phyloP scores from a whole-genome alignment of 2,329 filamentous ascomycete species.

The Ceratocystis eucalypticola region DNA sequence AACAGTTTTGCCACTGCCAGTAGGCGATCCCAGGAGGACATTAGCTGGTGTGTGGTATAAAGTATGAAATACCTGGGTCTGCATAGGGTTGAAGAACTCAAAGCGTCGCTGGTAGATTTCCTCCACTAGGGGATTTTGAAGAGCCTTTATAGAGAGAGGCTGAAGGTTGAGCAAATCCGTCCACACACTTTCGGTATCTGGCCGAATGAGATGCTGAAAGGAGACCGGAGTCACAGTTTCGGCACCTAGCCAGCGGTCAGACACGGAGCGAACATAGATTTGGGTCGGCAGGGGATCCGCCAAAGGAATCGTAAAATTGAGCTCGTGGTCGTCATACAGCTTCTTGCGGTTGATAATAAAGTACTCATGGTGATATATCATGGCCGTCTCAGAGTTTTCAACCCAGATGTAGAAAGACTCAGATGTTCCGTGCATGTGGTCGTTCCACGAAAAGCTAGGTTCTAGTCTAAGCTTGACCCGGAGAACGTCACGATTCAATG shows the following conservation, averaged over 20 bases:
- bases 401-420: conserved; percentile 99
- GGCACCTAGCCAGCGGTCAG: conserved; percentile 89
- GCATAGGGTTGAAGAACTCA: conserved; percentile 98
- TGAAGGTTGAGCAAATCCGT: conserved; percentile 88
- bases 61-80: conserved; percentile 95
- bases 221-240: conserved; percentile 92
- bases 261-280: conserved; percentile 89
- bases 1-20: conserved; percentile 93
- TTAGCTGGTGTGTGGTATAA: conserved; percentile 87
- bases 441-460: conserved; percentile 90
- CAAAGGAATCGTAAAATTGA: conserved; percentile 93
- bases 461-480: conserved; percentile 77
- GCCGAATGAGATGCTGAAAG: conserved; percentile 93
- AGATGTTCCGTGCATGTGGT: conserved; percentile 80
- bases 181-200: conserved; percentile 94
- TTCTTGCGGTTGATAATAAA: conserved; percentile 87
- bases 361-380: conserved; percentile 96
- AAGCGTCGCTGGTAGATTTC: conserved; percentile 82
- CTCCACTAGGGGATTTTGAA: conserved; percentile 78
- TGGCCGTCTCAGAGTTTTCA: conserved; percentile 91
- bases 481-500: conserved; percentile 84
- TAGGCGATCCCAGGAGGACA: conserved; percentile 86
- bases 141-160: conserved; percentile 69
- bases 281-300: conserved; percentile 87
- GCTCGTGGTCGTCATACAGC: conserved; percentile 87